These are phyloP conservation scores for Penicillium concentricum DNA, from an alignment of 2,329 filamentous ascomycete species.

Conservation along the genomic window DNA sequence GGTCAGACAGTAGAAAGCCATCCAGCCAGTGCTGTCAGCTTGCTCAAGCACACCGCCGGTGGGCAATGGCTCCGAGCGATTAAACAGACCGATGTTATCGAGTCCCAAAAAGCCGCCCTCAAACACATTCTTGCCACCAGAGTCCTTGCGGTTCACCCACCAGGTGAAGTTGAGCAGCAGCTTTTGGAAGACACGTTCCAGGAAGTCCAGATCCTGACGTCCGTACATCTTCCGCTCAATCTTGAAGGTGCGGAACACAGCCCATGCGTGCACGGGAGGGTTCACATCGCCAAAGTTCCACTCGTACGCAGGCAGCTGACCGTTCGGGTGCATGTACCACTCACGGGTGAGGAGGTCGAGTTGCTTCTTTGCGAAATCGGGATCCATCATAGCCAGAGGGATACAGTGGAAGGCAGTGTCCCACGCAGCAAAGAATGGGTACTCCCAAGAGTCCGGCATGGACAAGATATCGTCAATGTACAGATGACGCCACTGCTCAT, in stretches of 20 bases:
- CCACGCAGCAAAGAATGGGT: constrained; percentile 97
- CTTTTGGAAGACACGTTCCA: constrained; percentile 96
- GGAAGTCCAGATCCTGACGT: constrained; percentile 88
- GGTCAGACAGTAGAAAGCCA: constrained; percentile 94
- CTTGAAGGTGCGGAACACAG: constrained; percentile 93
- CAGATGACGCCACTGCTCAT: constrained; percentile 90
- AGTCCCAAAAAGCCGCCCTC: constrained; percentile 93
- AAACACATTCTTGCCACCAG: constrained; percentile 93
- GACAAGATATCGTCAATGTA: constrained; percentile 92
- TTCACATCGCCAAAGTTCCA: constrained; percentile 99
- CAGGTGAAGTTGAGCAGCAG: constrained; percentile 94
- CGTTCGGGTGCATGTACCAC: constrained; percentile 99
- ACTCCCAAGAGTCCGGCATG: constrained; percentile 99
- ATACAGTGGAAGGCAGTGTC: constrained; percentile 97
- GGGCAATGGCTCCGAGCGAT: constrained; percentile 89
- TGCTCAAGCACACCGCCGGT: constrained; percentile 93
- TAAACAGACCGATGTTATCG: constrained; percentile 97
- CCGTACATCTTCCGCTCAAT: constrained; percentile 98
- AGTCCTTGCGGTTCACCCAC: constrained; percentile 98
- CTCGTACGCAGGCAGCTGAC: constrained; percentile 87
- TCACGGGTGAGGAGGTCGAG: constrained; percentile 92
- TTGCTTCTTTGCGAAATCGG: constrained; percentile 97
- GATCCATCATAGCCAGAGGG: constrained; percentile 93
- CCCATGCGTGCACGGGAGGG: constrained; percentile 94
- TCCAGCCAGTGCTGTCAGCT: constrained; percentile 97